A percentile compares a stretch with the other conserved stretches of the same genome.
These are phyloP conservation scores for Lolium perenne DNA, from an alignment of 176 grass and related monocot species.

Conservation along the genomic window DNA sequence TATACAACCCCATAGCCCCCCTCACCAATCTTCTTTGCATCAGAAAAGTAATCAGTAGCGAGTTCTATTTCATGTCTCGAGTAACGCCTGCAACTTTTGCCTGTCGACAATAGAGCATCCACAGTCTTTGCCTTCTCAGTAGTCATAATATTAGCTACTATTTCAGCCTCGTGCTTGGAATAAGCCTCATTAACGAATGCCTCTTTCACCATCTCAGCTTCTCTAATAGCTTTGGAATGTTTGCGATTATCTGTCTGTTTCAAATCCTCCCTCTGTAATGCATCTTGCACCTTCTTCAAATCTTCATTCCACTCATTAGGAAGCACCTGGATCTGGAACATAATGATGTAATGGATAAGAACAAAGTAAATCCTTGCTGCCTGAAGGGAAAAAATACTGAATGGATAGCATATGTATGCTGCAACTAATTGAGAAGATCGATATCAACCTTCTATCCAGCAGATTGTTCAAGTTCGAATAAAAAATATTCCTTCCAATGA, in stretches of 20 bases:
- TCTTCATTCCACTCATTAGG: conserved; percentile 59
- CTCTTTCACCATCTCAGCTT: conserved; percentile 56
- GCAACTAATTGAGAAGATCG: conserved; percentile 23
- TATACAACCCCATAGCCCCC: conserved; percentile 92
- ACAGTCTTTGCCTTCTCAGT: conserved; percentile 58
- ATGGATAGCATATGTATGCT: conserved; percentile 6
- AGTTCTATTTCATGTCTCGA: conserved; percentile 84
- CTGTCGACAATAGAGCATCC: conserved; percentile 54
- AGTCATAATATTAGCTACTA: conserved; percentile 47
- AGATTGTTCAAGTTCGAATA: background rate
- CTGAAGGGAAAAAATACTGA: background rate
- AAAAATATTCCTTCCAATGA: background rate
- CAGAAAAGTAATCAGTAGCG: conserved; percentile 88
- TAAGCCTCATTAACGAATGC: conserved; percentile 49
- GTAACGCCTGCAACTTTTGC: conserved; percentile 84
- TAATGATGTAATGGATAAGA: conserved; percentile 31
- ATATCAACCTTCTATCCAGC: conserved; percentile 14
- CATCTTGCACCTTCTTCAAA: conserved; percentile 57
- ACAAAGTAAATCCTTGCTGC: background rate
- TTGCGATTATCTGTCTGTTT: conserved; percentile 49
- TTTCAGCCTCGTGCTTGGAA: conserved; percentile 58
- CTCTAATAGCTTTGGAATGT: conserved; percentile 56
- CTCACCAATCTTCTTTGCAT: conserved; percentile 91
- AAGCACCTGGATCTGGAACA: conserved; percentile 68
- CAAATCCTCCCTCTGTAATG: conserved; percentile 57